A percentile compares a stretch with the other conserved stretches of the same genome.
These are phyloP conservation scores for Asterochloris erici DNA, from an alignment of 139 green algal genomes.

Conservation along the genomic window DNA sequence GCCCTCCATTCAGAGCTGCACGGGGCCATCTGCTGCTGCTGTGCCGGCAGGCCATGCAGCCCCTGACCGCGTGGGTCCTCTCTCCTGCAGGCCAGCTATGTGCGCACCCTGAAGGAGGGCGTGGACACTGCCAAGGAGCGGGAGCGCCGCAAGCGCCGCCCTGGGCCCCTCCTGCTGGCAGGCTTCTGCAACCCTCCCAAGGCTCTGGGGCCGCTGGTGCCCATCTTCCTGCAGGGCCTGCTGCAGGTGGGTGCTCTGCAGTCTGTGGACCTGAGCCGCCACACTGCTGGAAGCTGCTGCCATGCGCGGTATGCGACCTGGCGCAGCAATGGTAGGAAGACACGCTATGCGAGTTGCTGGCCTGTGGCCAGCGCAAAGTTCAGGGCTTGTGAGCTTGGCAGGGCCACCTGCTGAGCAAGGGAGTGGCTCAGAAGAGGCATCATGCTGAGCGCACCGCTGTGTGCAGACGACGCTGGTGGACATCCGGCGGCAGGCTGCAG, in stretches of 20 bases:
- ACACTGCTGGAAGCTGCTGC: background rate
- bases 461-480: slow-evolving; percentile 67
- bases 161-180: slow-evolving; percentile 54
- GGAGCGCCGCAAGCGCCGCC: slow-evolving; percentile 67
- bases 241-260: slow-evolving; percentile 50
- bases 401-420: too few relatives aligned
- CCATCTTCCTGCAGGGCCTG: slow-evolving; percentile 91
- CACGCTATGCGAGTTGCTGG: too few relatives aligned
- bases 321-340: too few relatives aligned
- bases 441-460: background rate
- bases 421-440: too few relatives aligned
- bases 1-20: too few relatives aligned
- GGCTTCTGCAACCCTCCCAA: slow-evolving; percentile 84
- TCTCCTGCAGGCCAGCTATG: slow-evolving; percentile 44
- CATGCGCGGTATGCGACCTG: background rate
- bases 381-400: too few relatives aligned
- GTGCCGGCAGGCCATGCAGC: slow-evolving; percentile 48
- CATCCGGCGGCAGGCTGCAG: slow-evolving; percentile 82
- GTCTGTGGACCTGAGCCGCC: background rate
- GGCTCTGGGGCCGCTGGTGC: slow-evolving; percentile 83
- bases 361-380: too few relatives aligned
- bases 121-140: slow-evolving; percentile 72
- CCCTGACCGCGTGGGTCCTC: slow-evolving; percentile 22
- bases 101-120: slow-evolving; percentile 63
- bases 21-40: background rate